phyloP scores from a whole-genome alignment of 179 eudicot species.

The Actinidia arguta region DNA sequence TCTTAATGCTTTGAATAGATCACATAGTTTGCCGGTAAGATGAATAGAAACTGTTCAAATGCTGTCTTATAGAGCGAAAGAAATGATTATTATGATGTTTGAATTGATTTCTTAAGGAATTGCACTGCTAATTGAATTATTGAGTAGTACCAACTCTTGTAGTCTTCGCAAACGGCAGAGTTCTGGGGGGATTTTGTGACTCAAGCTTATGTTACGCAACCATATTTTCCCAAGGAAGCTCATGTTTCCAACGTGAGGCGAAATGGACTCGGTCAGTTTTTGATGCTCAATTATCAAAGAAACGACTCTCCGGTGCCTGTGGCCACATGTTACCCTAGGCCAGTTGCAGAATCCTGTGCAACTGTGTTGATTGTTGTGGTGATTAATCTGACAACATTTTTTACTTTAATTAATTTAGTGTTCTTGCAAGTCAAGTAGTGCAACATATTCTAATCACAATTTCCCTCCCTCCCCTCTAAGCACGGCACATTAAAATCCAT shows the following conservation, averaged over 20 bases:
- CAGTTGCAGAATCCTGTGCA: neutral
- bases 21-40: no score
- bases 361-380: no score
- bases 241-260: neutral
- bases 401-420: no score
- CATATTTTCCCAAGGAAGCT: neutral
- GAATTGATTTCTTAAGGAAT: neutral
- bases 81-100: no score
- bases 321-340: neutral
- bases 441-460: no score
- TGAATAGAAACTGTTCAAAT: no score
- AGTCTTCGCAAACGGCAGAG: neutral
- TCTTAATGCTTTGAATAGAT: no score
- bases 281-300: neutral
- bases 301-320: neutral
- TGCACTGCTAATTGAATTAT: neutral
- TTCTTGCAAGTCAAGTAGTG: no score
- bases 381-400: no score
- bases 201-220: neutral
- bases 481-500: no score
- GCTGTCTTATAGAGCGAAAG: no score
- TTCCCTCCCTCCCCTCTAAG: no score
- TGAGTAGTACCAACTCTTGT: neutral
- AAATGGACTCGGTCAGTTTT: neutral
- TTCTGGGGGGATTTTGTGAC: neutral